Evolutionary conservation across 495 filamentous ascomycete genomes (phyloP).

Genomic region (Neurospora discreta): DNA sequence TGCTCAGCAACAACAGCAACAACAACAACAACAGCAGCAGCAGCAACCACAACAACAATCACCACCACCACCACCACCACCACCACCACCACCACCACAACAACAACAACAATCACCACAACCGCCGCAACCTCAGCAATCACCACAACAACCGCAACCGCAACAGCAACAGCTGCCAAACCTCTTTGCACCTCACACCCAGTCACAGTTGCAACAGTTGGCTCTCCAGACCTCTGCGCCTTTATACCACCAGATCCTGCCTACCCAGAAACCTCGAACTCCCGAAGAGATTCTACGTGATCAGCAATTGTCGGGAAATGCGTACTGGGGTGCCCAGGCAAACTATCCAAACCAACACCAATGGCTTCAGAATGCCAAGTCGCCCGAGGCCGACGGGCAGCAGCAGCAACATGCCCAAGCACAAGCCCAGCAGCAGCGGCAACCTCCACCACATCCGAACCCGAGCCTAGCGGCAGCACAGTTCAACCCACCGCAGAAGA

Average conservation of each 20-base stretch:
- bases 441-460: background rate
- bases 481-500: background rate
- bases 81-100: conserved; percentile 1
- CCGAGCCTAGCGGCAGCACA: background rate
- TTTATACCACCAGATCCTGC: conserved; percentile 1
- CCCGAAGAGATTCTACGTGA: conserved; percentile 1
- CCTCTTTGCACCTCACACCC: background rate
- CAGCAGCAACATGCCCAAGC: background rate
- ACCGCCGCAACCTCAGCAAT: conserved; percentile 3
- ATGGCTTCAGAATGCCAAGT: background rate
- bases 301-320: background rate
- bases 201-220: background rate
- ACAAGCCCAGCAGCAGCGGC: background rate
- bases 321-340: background rate
- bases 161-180: conserved; percentile 7
- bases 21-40: background rate
- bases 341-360: background rate
- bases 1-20: conserved; percentile 6
- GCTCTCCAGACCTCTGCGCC: background rate
- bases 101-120: background rate
- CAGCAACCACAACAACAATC: background rate
- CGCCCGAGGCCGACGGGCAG: background rate
- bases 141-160: conserved; percentile 5
- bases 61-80: background rate
- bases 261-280: conserved; percentile 1